Base-by-base conservation (phyloP, 306 rosid species). In the Citrullus mucosospermus region DNA sequence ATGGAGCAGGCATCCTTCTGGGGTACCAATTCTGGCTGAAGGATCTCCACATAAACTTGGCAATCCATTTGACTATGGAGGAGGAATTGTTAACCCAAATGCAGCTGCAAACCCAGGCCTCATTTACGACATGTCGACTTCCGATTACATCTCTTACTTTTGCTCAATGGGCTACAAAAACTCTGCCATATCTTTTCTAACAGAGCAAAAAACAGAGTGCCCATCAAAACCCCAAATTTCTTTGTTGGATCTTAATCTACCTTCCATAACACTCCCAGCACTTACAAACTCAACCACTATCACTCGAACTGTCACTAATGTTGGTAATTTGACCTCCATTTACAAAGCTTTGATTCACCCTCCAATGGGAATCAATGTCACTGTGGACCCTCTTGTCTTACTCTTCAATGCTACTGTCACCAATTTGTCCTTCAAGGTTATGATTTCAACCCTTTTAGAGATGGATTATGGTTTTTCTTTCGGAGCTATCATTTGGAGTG, bases 21-120 rank as follows among this genome's bases (percentile, higher is more conserved):
- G 38, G 5, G 38, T 86, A 61, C 83, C 79, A 6, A 62, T 62
- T 62, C 69, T 32, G 41, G 83, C 85, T 12, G 86, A 86, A 53
- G 88, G 88, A 74, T 83, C 84, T 14, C 85, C 92, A 32, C 79
- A 8, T 34, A 88, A 88, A 76, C 84, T 78, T 77, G 90, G 87
- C 4, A 70, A 84, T 79, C 76, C 88, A 17, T 86, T 88, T 2
- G 92, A 88, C 80, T 85, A 67, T 17, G 92, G 90, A 9, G 89
- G 90, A 3, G 90, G 90, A n/a, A 76, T 89, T 28, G 84, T 85
- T 44, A 82, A 89, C 59, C 86, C 89, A 43, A 89, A 89, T 25
- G 75, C 56, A 22, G 88, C 88, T 41, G 80, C 86, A 79, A 69
- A 87, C 68, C 92, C 89, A 14, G 84, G 90, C 70, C 85, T 89